Percentiles rank a stretch among this genome's conserved stretches.
These are phyloP conservation scores for Laetiporus sulphureus DNA, from an alignment of 1,284 basidiomycete genomes.

Conservation along the genomic window DNA sequence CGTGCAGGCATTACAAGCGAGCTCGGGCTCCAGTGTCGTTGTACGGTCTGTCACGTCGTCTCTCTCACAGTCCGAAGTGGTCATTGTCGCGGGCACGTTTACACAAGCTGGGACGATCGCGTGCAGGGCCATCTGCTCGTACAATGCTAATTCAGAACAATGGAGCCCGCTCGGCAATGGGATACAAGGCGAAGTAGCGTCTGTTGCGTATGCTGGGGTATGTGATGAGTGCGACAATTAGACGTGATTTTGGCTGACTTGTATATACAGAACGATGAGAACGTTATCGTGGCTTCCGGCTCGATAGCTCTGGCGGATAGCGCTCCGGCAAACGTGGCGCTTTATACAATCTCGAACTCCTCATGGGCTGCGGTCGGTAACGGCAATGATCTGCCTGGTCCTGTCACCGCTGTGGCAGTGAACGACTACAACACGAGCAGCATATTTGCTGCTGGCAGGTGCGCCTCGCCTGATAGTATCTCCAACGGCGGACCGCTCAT, in stretches of 20 bases:
- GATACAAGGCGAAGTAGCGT: constrained; percentile 75
- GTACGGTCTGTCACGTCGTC: constrained; percentile 75
- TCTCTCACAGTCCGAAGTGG: constrained; percentile 48
- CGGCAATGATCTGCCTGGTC: constrained; percentile 70
- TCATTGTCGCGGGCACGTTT: constrained; percentile 88
- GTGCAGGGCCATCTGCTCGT: constrained; percentile 79
- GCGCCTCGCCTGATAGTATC: no score
- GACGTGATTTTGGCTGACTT: constrained; percentile 1
- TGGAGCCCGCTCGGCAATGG: constrained; percentile 84
- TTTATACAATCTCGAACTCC: constrained; percentile 70
- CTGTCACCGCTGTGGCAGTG: constrained; percentile 83
- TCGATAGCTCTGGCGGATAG: constrained; percentile 53
- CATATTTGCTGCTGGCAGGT: constrained; percentile 88
- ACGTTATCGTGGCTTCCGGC: constrained; percentile 66
- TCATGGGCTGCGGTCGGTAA: constrained; percentile 76
- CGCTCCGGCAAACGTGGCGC: constrained; percentile 39
- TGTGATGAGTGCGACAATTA: constrained; percentile 24
- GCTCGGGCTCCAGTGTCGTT: constrained; percentile 48
- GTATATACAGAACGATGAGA: constrained; percentile 45
- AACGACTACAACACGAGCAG: constrained; percentile 78
- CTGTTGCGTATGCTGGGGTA: constrained; percentile 79
- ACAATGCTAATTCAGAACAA: constrained; percentile 60
- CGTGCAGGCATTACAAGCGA: constrained; percentile 52
- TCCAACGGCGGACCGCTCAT: no score
- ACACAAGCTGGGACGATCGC: constrained; percentile 67